A percentile compares a stretch with the other conserved stretches of the same genome.
phyloP scores from a whole-genome alignment of 1,284 basidiomycete species.

The Amylostereum chailletii region DNA sequence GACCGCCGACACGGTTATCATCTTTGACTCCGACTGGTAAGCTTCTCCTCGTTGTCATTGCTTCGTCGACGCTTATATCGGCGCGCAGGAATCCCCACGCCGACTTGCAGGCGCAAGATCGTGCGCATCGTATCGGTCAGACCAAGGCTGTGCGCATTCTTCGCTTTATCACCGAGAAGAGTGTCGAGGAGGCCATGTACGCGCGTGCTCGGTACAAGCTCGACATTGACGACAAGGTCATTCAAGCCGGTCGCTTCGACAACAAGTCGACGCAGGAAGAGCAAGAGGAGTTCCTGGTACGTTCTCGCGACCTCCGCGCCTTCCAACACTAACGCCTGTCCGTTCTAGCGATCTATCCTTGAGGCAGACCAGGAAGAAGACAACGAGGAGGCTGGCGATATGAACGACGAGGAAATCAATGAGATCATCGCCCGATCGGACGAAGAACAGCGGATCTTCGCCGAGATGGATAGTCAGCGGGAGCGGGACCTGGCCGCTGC shows the following conservation, averaged over 20 bases:
- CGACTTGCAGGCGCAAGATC: conserved; percentile 98
- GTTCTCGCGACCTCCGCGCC: conserved; percentile 19
- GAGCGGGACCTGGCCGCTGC: conserved; percentile 59
- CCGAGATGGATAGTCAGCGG: conserved; percentile 80
- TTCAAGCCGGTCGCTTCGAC: conserved; percentile 98
- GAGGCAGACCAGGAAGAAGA: conserved; percentile 90
- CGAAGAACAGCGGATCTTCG: conserved; percentile 73
- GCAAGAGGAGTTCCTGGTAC: conserved; percentile 88
- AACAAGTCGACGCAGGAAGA: conserved; percentile 98
- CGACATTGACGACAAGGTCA: conserved; percentile 99
- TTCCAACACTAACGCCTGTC: not conserved
- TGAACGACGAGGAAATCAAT: conserved; percentile 97
- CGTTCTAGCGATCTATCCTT: conserved; percentile 65
- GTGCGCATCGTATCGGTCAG: conserved; percentile 99
- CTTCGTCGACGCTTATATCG: conserved; percentile 22
- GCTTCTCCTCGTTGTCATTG: conserved; percentile 10
- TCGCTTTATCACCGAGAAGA: conserved; percentile 96
- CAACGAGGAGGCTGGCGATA: conserved; percentile 87
- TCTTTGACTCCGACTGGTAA: conserved; percentile 88
- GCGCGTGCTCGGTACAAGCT: conserved; percentile 93
- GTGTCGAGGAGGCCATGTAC: conserved; percentile 96
- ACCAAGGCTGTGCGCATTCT: conserved; percentile 97
- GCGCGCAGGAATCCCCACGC: conserved; percentile 85
- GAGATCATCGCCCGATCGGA: conserved; percentile 86
- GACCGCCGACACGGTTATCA: conserved; percentile 98